Evolutionary conservation across 108 stramenopile genomes (phyloP).

Genomic region (Thalassiosira profunda): DNA sequence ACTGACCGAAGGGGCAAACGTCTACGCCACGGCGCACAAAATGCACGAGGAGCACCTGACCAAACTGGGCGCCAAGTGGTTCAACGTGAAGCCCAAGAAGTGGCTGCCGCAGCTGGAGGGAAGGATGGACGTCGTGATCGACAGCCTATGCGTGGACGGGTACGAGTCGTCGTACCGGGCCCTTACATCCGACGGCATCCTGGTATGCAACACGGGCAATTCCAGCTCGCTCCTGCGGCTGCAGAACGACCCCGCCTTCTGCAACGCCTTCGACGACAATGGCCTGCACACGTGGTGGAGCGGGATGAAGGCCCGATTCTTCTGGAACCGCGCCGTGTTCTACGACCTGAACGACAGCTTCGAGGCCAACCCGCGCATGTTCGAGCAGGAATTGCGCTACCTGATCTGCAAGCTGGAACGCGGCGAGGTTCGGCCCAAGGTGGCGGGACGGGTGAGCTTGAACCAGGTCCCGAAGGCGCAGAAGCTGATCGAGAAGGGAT

Average conservation of each 20-base stretch:
- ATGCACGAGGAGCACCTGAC: conserved; percentile 51
- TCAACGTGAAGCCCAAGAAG: conserved; percentile 55
- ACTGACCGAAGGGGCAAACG: conserved; percentile 54
- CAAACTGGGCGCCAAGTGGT: conserved; percentile 53
- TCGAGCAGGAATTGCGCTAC: conserved; percentile 54
- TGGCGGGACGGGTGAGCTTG: conserved; percentile 57
- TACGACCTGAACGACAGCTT: conserved; percentile 61
- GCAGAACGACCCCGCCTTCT: not conserved
- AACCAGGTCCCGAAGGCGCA: conserved; percentile 71
- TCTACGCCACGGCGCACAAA: conserved; percentile 61
- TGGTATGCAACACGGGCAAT: conserved; percentile 44
- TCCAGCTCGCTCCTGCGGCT: not conserved
- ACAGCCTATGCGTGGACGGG: conserved; percentile 57
- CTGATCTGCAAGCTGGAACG: conserved; percentile 54
- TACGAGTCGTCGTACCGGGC: conserved; percentile 38
- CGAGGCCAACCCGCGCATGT: conserved; percentile 39
- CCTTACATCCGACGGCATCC: conserved; percentile 45
- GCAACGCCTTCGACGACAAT: conserved; percentile 37
- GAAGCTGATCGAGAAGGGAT: conserved; percentile 54
- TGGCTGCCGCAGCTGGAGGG: conserved; percentile 59
- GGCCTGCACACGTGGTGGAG: conserved; percentile 42
- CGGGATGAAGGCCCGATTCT: conserved; percentile 37
- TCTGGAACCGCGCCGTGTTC: conserved; percentile 39
- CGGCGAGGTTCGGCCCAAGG: conserved; percentile 65
- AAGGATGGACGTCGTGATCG: conserved; percentile 74